These are phyloP conservation scores for Raffaelea albimanens DNA, from an alignment of 2,329 filamentous ascomycete species.

Conservation along the genomic window DNA sequence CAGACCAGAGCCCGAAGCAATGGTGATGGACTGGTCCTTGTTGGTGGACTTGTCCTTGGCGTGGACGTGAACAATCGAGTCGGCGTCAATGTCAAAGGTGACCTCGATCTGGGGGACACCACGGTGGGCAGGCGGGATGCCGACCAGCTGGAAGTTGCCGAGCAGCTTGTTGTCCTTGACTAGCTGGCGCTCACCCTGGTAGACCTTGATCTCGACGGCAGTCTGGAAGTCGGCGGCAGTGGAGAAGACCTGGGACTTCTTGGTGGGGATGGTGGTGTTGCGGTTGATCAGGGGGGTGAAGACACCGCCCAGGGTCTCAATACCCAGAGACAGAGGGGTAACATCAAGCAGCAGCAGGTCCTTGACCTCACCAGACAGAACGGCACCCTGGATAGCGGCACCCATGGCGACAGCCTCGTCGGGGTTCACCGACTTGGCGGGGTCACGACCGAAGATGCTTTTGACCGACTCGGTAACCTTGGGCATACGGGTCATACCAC, in stretches of 20 bases:
- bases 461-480: constrained; percentile 96
- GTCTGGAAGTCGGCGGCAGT: constrained; percentile 98
- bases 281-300: constrained; percentile 98
- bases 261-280: constrained; percentile 98
- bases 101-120: constrained; percentile 96
- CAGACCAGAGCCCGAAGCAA: constrained; percentile 93
- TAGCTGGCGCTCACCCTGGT: constrained; percentile 98
- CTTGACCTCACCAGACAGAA: constrained; percentile 92
- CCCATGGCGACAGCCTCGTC: constrained; percentile 97
- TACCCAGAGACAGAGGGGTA: constrained; percentile 92
- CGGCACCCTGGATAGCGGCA: constrained; percentile 93
- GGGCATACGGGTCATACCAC: constrained; percentile 99
- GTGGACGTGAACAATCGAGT: constrained; percentile 95
- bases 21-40: constrained; percentile 99
- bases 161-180: constrained; percentile 98
- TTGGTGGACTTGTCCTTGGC: constrained; percentile 98
- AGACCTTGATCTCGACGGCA: constrained; percentile 98
- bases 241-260: constrained; percentile 98
- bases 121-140: constrained; percentile 90
- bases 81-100: constrained; percentile 96
- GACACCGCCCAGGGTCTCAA: constrained; percentile 95
- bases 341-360: constrained; percentile 93
- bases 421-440: constrained; percentile 96
- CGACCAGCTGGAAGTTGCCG: constrained; percentile 98
- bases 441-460: constrained; percentile 91